Evolutionary conservation across 805 yeast genomes (phyloP).

Genomic region (Starmerella bombi): DNA sequence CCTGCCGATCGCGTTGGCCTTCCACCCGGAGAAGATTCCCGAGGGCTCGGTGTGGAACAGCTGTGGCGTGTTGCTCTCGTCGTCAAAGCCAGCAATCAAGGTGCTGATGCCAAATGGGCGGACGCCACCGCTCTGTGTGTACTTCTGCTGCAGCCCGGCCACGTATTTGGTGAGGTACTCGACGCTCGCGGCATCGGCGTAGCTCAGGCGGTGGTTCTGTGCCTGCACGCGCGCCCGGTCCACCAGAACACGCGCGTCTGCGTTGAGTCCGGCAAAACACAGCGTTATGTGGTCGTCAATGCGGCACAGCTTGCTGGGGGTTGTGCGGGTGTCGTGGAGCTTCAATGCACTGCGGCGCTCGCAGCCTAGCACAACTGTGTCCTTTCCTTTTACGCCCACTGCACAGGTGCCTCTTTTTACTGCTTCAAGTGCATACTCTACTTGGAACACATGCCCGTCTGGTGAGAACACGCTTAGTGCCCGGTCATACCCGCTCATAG

Average conservation of each 20-base stretch:
- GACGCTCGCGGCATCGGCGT: constrained; percentile 84
- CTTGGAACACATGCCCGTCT: constrained; percentile 98
- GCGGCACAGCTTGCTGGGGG: constrained; percentile 86
- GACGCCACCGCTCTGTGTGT: constrained; percentile 97
- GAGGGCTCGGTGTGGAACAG: constrained; percentile 94
- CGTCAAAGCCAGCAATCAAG: constrained; percentile 89
- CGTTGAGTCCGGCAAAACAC: constrained; percentile 94
- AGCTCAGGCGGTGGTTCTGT: constrained; percentile 82
- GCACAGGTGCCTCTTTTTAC: constrained; percentile 98
- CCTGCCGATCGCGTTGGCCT: constrained; percentile 93
- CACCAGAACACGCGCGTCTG: constrained; percentile 91
- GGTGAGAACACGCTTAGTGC: constrained; percentile 98
- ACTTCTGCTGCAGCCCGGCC: constrained; percentile 95
- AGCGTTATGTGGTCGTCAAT: constrained; percentile 81
- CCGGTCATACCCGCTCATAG: constrained; percentile 98
- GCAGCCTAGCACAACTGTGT: constrained; percentile 85
- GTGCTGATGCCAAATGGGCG: constrained; percentile 97
- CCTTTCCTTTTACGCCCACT: constrained; percentile 86
- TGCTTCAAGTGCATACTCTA: constrained; percentile 94
- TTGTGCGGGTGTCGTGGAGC: constrained; percentile 89
- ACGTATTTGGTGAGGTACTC: constrained; percentile 88
- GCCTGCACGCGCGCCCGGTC: constrained; percentile 96
- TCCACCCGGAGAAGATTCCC: constrained; percentile 95
- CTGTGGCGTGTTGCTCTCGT: constrained; percentile 64
- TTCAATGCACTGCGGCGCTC: constrained; percentile 92